Evolutionary conservation across 2,329 filamentous ascomycete species (phyloP).

Genomic region (Chaetomium sp.): DNA sequence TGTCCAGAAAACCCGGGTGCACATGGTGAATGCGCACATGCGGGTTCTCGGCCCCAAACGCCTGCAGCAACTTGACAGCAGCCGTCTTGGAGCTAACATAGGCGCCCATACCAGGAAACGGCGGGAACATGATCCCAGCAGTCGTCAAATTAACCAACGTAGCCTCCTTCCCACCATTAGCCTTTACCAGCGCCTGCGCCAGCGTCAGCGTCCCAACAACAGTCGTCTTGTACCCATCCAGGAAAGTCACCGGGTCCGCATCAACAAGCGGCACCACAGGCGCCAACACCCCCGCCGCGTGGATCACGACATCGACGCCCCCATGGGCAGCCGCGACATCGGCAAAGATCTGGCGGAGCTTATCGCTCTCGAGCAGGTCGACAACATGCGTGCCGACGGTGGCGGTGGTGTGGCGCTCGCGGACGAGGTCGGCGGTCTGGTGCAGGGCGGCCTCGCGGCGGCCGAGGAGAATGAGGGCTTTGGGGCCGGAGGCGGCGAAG

Average conservation of each 20-base stretch:
- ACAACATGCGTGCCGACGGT: slow-evolving; percentile 9
- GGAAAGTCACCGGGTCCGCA: slow-evolving; percentile 9
- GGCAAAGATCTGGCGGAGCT: slow-evolving; percentile 10
- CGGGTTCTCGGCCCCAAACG: slow-evolving; percentile 10
- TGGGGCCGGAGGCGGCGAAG: slow-evolving; percentile 15
- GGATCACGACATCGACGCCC: slow-evolving; percentile 14
- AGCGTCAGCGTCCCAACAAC: slow-evolving; percentile 8
- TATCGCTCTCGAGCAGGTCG: slow-evolving; percentile 9
- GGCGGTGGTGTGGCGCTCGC: background rate
- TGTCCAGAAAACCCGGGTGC: slow-evolving; percentile 13
- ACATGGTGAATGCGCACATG: slow-evolving; percentile 10
- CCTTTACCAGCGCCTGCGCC: slow-evolving; percentile 6
- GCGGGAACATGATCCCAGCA: slow-evolving; percentile 10
- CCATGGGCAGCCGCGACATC: slow-evolving; percentile 1
- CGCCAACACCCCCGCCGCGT: slow-evolving; percentile 11
- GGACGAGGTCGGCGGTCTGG: slow-evolving; percentile 5
- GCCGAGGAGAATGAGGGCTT: slow-evolving; percentile 16
- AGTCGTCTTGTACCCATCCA: slow-evolving; percentile 14
- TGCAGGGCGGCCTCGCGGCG: slow-evolving; percentile 12
- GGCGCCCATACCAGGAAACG: slow-evolving; percentile 10
- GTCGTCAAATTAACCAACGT: slow-evolving; percentile 13
- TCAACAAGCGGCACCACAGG: slow-evolving; percentile 9
- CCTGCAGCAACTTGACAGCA: slow-evolving; percentile 14
- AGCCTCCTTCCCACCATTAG: slow-evolving; percentile 2
- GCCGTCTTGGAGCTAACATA: slow-evolving; percentile 16